phyloP scores from a whole-genome alignment of 352 stramenopile genomes.

The Pythium monospermum region DNA sequence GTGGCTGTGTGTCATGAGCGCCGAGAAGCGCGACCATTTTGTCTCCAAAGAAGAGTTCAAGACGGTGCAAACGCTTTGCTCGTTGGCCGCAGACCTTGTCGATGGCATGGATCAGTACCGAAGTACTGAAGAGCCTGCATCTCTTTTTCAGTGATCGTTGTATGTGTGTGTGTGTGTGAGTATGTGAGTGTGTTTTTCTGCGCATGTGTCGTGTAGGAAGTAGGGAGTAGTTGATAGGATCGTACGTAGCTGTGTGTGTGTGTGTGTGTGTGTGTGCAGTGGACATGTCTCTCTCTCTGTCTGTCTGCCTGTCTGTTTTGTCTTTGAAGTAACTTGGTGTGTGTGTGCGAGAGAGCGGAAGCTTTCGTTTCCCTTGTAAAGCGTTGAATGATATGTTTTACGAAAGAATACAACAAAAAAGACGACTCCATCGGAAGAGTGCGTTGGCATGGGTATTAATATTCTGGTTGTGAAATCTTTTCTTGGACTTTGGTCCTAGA shows the following conservation, averaged over 20 bases:
- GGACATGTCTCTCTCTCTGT: neutral
- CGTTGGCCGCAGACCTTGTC: slow-evolving; percentile 49
- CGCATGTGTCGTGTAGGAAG: neutral
- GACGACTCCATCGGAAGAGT: too few relatives aligned
- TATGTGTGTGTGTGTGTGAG: slow-evolving; percentile 3
- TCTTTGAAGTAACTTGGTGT: too few relatives aligned
- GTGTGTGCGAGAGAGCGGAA: too few relatives aligned
- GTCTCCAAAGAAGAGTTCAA: slow-evolving; percentile 36
- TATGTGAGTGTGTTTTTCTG: slow-evolving; percentile 2
- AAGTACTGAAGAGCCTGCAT: neutral
- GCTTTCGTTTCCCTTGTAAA: too few relatives aligned
- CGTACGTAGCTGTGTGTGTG: too few relatives aligned
- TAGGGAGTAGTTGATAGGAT: neutral
- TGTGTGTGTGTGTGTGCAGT: neutral
- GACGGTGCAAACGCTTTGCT: slow-evolving; percentile 46
- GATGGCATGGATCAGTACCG: slow-evolving; percentile 10
- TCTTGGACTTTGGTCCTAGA: too few relatives aligned
- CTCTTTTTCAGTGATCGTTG: slow-evolving; percentile 2
- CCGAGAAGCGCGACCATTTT: slow-evolving; percentile 19
- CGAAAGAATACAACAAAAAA: too few relatives aligned
- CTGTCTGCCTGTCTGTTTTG: too few relatives aligned
- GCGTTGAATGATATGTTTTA: too few relatives aligned
- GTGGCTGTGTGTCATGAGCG: slow-evolving; percentile 39
- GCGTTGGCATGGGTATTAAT: too few relatives aligned
- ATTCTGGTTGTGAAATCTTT: too few relatives aligned